Evolutionary conservation across 2,329 filamentous ascomycete species (phyloP).

Genomic region (Stagonosporopsis vannaccii): DNA sequence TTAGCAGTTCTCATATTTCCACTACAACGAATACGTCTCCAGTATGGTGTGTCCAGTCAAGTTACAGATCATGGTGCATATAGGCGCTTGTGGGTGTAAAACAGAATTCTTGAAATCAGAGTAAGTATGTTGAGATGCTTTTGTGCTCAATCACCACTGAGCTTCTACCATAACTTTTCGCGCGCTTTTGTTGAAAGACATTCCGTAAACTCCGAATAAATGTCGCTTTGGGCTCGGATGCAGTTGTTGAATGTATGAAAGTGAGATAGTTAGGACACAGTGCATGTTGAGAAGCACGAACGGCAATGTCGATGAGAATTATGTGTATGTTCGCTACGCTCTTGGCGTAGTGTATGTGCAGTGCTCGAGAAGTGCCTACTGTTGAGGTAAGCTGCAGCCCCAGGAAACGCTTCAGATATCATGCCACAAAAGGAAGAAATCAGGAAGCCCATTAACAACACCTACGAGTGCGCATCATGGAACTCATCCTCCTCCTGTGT

Average conservation of each 20-base stretch:
- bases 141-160: background rate
- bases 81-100: background rate
- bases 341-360: slow-evolving; percentile 10
- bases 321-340: slow-evolving; percentile 10
- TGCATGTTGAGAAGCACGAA: slow-evolving; percentile 30
- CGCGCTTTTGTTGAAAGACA: slow-evolving; percentile 1
- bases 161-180: background rate
- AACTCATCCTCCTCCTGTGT: slow-evolving; percentile 56
- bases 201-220: background rate
- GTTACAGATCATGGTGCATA: background rate
- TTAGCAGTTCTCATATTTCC: background rate
- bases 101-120: background rate
- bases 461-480: slow-evolving; percentile 55
- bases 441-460: slow-evolving; percentile 2
- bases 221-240: slow-evolving; percentile 12
- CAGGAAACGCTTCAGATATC: slow-evolving; percentile 12
- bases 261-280: slow-evolving; percentile 8
- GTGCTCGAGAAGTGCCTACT: slow-evolving; percentile 9
- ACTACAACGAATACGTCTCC: background rate
- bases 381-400: slow-evolving; percentile 17
- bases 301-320: slow-evolving; percentile 3
- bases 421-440: slow-evolving; percentile 6
- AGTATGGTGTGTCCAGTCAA: background rate
- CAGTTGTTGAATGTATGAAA: background rate
- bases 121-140: slow-evolving; percentile 11